Evolutionary conservation across 225 moss, liverwort and hornwort genomes (phyloP).

Genomic region (Neckera pumila): DNA sequence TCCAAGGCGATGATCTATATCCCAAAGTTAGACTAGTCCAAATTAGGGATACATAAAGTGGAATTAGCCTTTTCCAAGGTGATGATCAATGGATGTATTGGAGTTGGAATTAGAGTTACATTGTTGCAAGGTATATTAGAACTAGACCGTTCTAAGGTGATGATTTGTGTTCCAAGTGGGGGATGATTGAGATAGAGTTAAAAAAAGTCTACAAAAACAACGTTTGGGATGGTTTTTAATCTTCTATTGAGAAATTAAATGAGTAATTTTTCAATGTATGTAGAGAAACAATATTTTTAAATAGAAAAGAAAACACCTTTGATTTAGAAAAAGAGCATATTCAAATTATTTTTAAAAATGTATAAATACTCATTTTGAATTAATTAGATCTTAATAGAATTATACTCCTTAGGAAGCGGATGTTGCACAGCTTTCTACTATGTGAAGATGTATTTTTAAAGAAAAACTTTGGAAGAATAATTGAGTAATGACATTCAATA

Average conservation of each 20-base stretch:
- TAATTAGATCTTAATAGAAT: background rate
- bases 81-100: background rate
- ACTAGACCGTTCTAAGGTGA: no score
- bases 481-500: background rate
- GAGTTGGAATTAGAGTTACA: no score
- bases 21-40: rapidly evolving
- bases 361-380: background rate
- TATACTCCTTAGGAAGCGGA: background rate
- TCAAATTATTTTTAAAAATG: background rate
- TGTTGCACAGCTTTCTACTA: background rate
- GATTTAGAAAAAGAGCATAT: no score
- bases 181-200: background rate
- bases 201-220: background rate
- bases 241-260: background rate
- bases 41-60: background rate
- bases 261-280: background rate
- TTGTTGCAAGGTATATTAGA: no score
- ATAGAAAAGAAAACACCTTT: background rate
- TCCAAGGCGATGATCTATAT: background rate
- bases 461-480: no score
- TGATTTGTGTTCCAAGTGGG: background rate
- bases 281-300: background rate
- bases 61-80: background rate
- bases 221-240: background rate
- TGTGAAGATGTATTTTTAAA: background rate